Percentiles rank a stretch among this genome's conserved stretches.
Conservation (phyloP, 2,329 filamentous ascomycete species). For the Anthostomella pinea region DNA sequence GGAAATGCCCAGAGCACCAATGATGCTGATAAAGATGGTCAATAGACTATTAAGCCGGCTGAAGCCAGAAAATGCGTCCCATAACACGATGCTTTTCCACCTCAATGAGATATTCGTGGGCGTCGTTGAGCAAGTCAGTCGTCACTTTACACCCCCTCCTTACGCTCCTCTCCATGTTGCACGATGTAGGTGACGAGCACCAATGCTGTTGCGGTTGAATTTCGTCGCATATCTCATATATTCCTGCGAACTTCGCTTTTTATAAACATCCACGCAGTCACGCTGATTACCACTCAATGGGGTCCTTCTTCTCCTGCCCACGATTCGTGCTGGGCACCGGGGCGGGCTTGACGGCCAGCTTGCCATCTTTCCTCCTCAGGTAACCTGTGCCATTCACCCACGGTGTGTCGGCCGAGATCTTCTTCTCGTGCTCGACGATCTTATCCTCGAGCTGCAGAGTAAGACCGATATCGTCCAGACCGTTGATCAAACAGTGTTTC, state of each 20-base stretch:
- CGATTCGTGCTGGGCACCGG: conserved; percentile 86
- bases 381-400: conserved; percentile 91
- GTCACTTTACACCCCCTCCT: no score
- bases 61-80: no score
- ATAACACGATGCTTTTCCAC: no score
- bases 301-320: conserved; percentile 79
- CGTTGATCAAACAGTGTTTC: conserved; percentile 91
- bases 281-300: conserved; percentile 89
- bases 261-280: no score
- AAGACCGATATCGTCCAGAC: conserved; percentile 91
- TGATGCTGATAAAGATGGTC: no score
- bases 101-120: no score
- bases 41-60: no score
- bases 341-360: conserved; percentile 55
- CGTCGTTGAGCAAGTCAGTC: no score
- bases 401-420: conserved; percentile 73
- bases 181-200: not conserved
- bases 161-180: no score
- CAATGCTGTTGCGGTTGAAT: not conserved
- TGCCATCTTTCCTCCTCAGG: conserved; percentile 59
- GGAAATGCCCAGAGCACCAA: no score
- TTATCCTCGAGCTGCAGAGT: conserved; percentile 91
- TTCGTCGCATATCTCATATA: not conserved
- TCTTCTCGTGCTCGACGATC: conserved; percentile 78
- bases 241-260: conserved; percentile 1